phyloP scores from a whole-genome alignment of 495 filamentous ascomycete species.

The Neurospora sp. region DNA sequence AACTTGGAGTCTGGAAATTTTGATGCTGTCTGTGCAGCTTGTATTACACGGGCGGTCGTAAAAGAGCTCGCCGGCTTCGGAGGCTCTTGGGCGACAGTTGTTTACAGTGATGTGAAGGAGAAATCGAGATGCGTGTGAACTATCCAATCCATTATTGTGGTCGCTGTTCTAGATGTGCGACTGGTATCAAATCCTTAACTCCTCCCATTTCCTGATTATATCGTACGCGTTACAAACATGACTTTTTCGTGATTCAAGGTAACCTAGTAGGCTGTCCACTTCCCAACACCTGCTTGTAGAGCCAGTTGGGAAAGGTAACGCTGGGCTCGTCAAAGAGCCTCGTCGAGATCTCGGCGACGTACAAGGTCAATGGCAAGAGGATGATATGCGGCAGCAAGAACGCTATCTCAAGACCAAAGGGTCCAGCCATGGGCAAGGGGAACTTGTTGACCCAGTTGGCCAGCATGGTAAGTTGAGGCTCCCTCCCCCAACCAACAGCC shows the following conservation, averaged over 20 bases:
- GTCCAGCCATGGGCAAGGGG: constrained; percentile 37
- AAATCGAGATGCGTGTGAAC: background rate
- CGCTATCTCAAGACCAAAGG: constrained; percentile 42
- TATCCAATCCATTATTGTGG: too few relatives aligned
- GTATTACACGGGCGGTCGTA: background rate
- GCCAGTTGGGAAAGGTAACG: constrained; percentile 42
- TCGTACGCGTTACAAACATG: background rate
- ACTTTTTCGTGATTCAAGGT: background rate
- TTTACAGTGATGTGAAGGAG: background rate
- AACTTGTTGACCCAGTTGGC: constrained; percentile 36
- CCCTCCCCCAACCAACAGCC: constrained; percentile 37
- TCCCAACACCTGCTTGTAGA: constrained; percentile 28
- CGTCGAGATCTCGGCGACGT: constrained; percentile 46
- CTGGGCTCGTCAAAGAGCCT: constrained; percentile 46
- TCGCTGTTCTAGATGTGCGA: background rate
- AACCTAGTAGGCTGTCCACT: background rate
- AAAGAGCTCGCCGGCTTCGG: too few relatives aligned
- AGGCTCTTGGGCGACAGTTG: background rate
- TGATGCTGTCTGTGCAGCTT: background rate
- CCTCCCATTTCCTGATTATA: background rate
- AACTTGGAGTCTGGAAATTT: background rate
- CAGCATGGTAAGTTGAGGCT: constrained; percentile 17
- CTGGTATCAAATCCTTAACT: background rate
- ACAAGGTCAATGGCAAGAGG: constrained; percentile 45
- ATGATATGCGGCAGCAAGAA: constrained; percentile 45